Evolutionary conservation across 2,329 filamentous ascomycete species (phyloP), one percentile per base, ranked within the genome.

Genomic region (Corniculantispora saksenae): DNA sequence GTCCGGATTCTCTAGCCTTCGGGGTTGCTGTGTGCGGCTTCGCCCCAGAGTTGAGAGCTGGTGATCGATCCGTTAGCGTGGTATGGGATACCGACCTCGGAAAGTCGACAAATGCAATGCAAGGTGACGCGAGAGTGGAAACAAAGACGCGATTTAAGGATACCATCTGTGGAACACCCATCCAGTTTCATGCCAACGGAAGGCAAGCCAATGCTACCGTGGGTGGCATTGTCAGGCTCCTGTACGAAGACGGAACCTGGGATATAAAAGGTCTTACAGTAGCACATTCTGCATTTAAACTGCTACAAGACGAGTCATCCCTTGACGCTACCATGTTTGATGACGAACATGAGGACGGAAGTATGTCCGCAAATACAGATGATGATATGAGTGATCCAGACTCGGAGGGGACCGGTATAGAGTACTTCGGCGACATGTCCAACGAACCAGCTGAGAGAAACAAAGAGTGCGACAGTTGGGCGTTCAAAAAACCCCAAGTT

Each of bases 81-180:
- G 23, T 58, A 1, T 45, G 40, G 55, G 55, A 58, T 21, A 15
- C 38, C 45, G 25, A 32, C 5, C 4, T 25, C 9, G 43, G 25
- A n/a, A 21, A 3, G 13, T 15, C 7, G 25, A 43, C 38, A 19
- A 13, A 6, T 13, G 12, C 38, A 32, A 32, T 10, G 5, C 10
- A 6, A 10, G 10, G 10, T 10, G 38, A 43, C 38, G 17, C 5
- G 38, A 13, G 10, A 23, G 8, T 38, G 3, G 23, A 8, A 29
- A 10, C 35, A 23, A 17, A 48, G 56, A 59, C 17, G 12, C 8
- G 17, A n/a, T 13, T 48, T 9, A 15, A 19, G 3, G 21, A 25
- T 38, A 58, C 53, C 2, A 17, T 35, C 35, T 63, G 61, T 38
- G 61, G 61, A 1, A 63, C 61, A 19, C 40, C 53, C 1, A 58